phyloP scores from a whole-genome alignment of 768 basidiomycete species.

The Pholiota conissans region DNA sequence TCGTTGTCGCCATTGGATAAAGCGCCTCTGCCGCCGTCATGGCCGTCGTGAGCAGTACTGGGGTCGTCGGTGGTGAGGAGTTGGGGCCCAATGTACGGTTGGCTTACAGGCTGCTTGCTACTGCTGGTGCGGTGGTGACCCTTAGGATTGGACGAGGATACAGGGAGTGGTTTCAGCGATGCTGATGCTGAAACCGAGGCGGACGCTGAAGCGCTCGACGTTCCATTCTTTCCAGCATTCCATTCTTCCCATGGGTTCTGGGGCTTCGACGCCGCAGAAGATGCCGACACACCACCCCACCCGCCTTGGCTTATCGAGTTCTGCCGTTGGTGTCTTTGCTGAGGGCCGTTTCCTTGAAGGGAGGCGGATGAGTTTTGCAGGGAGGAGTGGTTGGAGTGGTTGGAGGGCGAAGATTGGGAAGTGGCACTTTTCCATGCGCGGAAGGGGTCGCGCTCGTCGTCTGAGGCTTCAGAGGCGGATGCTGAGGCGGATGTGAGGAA shows the following conservation, averaged over 20 bases:
- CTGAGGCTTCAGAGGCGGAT: neutral
- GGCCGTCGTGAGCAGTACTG: neutral
- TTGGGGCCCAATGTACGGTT: conserved; percentile 35
- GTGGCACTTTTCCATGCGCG: neutral
- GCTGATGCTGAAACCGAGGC: neutral
- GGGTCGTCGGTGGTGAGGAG: conserved; percentile 29
- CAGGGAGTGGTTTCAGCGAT: neutral
- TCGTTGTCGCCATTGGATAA: neutral
- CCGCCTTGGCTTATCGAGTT: neutral
- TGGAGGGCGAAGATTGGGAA: no score
- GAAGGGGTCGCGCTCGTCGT: conserved; percentile 2
- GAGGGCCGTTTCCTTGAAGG: neutral
- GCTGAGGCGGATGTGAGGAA: conserved; percentile 2
- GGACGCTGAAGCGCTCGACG: neutral
- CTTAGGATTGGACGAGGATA: neutral
- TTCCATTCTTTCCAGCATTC: neutral
- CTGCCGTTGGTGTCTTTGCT: neutral
- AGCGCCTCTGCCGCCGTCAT: no score
- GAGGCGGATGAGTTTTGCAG: neutral
- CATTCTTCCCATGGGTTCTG: neutral
- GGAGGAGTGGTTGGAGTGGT: neutral
- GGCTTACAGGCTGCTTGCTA: conserved; percentile 20
- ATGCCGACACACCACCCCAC: neutral
- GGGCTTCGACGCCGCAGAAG: neutral
- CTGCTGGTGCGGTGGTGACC: neutral